Evolutionary conservation across 2,329 filamentous ascomycete species (phyloP).

Genomic region (Parasarocladium wereldwijsianum): DNA sequence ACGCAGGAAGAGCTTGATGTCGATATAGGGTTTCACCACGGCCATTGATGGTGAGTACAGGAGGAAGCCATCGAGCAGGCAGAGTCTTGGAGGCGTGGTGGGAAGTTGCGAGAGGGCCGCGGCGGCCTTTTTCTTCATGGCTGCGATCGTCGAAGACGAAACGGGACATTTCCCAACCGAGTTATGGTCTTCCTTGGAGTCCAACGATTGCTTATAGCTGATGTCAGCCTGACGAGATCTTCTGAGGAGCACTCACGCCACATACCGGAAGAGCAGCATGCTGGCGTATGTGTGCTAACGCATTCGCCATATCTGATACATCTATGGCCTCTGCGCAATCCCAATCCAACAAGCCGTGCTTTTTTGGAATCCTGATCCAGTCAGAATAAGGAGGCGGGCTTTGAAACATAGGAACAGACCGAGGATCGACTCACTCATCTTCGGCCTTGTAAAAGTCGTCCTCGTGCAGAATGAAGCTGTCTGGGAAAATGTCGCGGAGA

Average conservation of each 20-base stretch:
- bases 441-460: conserved; percentile 93
- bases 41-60: conserved; percentile 50
- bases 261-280: conserved; percentile 51
- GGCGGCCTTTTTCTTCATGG: conserved; percentile 31
- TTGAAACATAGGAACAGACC: too few species aligned
- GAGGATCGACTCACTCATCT: conserved; percentile 39
- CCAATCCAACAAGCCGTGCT: conserved; percentile 65
- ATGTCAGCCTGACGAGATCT: neutral
- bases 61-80: conserved; percentile 78
- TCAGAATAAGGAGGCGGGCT: neutral
- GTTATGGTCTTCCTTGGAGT: conserved; percentile 43
- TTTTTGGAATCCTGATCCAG: conserved; percentile 33
- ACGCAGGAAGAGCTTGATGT: conserved; percentile 66
- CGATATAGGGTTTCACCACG: conserved; percentile 45
- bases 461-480: conserved; percentile 74
- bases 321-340: conserved; percentile 74
- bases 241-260: conserved; percentile 6
- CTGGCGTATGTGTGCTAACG: conserved; percentile 55
- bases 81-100: conserved; percentile 33
- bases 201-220: conserved; percentile 13
- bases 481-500: conserved; percentile 66
- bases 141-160: conserved; percentile 27
- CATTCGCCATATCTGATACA: conserved; percentile 49
- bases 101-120: conserved; percentile 27
- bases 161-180: conserved; percentile 41